Percentiles rank a stretch among this genome's conserved stretches.
phyloP scores from a whole-genome alignment of 805 yeast genomes.

The Starmera quercuum region DNA sequence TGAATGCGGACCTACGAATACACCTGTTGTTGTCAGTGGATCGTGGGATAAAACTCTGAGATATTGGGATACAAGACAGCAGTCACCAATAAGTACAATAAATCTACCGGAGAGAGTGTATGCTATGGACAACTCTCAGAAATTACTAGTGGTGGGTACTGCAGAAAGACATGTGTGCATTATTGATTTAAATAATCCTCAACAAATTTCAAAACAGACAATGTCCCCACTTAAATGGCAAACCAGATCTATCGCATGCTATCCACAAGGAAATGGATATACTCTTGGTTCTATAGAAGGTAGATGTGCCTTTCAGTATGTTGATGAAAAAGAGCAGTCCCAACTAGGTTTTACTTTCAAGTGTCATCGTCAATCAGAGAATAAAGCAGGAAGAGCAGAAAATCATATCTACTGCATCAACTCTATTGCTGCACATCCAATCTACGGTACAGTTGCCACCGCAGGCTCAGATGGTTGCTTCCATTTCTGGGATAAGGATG shows the following conservation, averaged over 20 bases:
- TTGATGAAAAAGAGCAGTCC: slow-evolving; percentile 72
- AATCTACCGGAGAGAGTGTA: slow-evolving; percentile 87
- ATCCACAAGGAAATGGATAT: slow-evolving; percentile 87
- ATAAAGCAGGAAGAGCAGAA: slow-evolving; percentile 44
- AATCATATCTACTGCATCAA: slow-evolving; percentile 73
- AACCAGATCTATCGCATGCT: slow-evolving; percentile 76
- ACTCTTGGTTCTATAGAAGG: slow-evolving; percentile 95
- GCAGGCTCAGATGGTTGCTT: slow-evolving; percentile 94
- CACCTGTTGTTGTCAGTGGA: slow-evolving; percentile 76
- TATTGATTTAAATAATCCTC: slow-evolving; percentile 78
- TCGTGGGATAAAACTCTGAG: slow-evolving; percentile 94
- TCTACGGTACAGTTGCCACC: slow-evolving; percentile 84
- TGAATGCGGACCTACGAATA: slow-evolving; percentile 76
- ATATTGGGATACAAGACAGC: slow-evolving; percentile 92
- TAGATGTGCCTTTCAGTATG: slow-evolving; percentile 88
- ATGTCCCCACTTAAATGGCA: slow-evolving; percentile 84
- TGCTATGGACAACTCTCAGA: slow-evolving; percentile 76
- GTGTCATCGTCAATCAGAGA: slow-evolving; percentile 77
- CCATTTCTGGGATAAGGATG: slow-evolving; percentile 94
- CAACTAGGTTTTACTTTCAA: slow-evolving; percentile 80
- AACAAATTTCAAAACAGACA: slow-evolving; percentile 63
- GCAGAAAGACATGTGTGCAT: slow-evolving; percentile 81
- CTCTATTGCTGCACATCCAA: slow-evolving; percentile 79
- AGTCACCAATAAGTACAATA: slow-evolving; percentile 73
- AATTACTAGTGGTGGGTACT: slow-evolving; percentile 84